Evolutionary conservation across 805 yeast genomes (phyloP).

Genomic region (Grigorovia jiainica): DNA sequence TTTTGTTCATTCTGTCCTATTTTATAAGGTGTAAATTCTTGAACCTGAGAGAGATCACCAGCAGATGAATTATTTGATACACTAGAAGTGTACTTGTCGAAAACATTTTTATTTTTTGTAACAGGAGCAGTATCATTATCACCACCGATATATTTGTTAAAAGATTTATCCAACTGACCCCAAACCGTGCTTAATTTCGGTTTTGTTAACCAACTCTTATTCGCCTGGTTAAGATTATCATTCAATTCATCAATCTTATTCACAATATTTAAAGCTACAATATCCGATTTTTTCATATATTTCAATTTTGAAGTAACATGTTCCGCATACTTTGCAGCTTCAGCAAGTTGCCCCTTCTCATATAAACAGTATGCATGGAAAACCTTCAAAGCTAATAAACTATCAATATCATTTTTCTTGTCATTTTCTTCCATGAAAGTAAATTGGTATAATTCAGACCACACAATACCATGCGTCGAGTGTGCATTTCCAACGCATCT

Average conservation of each 20-base stretch:
- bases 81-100: constrained; percentile 62
- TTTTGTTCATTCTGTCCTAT: background rate
- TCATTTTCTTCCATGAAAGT: constrained; percentile 27
- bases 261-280: constrained; percentile 28
- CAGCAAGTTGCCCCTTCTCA: constrained; percentile 51
- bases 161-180: constrained; percentile 79
- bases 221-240: constrained; percentile 40
- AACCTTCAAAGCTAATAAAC: constrained; percentile 50
- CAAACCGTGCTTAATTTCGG: constrained; percentile 74
- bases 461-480: constrained; percentile 38
- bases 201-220: constrained; percentile 71
- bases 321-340: constrained; percentile 59
- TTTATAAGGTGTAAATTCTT: constrained; percentile 16
- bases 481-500: constrained; percentile 31
- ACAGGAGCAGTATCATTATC: constrained; percentile 48
- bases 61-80: constrained; percentile 49
- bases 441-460: constrained; percentile 67
- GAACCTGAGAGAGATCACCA: constrained; percentile 27
- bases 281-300: constrained; percentile 30
- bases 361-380: constrained; percentile 60
- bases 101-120: constrained; percentile 38
- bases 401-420: constrained; percentile 35
- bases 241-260: constrained; percentile 32
- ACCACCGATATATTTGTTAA: constrained; percentile 75
- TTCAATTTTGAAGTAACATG: constrained; percentile 33